Base-by-base conservation (phyloP, 257 asterid species). In the Solanum megistacrolobum region DNA sequence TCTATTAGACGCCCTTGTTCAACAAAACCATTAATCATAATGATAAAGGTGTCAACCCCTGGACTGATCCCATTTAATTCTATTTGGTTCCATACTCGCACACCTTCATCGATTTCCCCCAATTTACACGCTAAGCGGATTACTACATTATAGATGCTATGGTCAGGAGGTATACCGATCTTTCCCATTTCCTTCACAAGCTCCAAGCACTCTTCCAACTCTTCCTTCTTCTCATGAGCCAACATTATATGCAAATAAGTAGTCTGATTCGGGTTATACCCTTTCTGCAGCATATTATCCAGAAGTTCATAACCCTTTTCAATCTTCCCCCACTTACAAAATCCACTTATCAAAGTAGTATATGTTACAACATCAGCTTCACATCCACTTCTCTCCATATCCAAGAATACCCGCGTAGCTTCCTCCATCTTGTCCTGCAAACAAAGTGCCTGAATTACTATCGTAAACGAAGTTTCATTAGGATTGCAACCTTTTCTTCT, bases 181-280 rank as follows among this genome's bases (percentile, higher is more conserved):
- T 97, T 94, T 38, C 62, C 90, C 99, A 94, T 97, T 92, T 94
- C 97, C 88, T 88, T 90, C 85, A 91, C 87, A 88, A 97, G 98
- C 83, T 95, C 96, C 79, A 91, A 87, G 88, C 98, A 94, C 92
- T 93, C 96, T 87, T 95, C 99, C 75, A 97, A 90, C 87, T 93
- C 96, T 87, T 95, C 97, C 89, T 96, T 92, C 94, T 92, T 97
- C 91, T 97, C 98, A 90, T 95, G 98, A 68, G 98, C 98, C 79
- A 95, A 87, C 94, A 96, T 89, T 82, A 96, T 88, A 91, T 93
- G 92, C 92, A 94, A 90, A 92, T 97, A 97, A 79, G 96, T 95
- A 11, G 96, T 93, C 71, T 90, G 92, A 89, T 92, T 93, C 1
- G 98, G 98, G 46, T 91, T 83, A 86, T 86, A 93, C 76, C 99